phyloP scores from a whole-genome alignment of 768 basidiomycete genomes.

The Gymnopilus junonius region DNA sequence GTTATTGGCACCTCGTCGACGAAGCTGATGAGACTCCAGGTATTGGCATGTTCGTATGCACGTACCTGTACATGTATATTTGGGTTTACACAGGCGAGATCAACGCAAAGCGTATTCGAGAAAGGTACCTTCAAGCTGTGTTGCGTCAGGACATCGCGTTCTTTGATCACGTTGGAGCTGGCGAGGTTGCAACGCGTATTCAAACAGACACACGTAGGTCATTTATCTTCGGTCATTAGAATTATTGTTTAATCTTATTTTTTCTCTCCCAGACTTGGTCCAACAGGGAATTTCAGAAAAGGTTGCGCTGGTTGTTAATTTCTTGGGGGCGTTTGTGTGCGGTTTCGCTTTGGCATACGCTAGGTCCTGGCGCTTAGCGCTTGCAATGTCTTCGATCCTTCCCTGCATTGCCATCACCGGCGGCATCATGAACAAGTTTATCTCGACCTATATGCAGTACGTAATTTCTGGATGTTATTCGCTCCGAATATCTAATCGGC shows the following conservation, averaged over 20 bases:
- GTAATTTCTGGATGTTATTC: constrained; percentile 29
- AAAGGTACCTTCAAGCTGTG: constrained; percentile 78
- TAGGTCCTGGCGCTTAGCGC: constrained; percentile 79
- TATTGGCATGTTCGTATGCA: constrained; percentile 74
- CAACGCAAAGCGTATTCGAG: constrained; percentile 83
- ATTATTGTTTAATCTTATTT: not conserved
- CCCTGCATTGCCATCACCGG: constrained; percentile 84
- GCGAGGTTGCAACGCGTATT: constrained; percentile 93
- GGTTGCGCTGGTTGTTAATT: constrained; percentile 70
- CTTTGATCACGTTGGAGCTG: constrained; percentile 91
- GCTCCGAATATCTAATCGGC: not conserved
- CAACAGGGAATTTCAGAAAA: constrained; percentile 94
- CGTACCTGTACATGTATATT: constrained; percentile 70
- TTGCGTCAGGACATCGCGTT: constrained; percentile 88
- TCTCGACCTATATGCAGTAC: constrained; percentile 68
- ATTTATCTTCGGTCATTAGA: not conserved
- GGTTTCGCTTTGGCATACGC: constrained; percentile 80
- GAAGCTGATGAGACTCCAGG: constrained; percentile 43
- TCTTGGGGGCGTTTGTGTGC: constrained; percentile 70
- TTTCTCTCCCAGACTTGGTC: constrained; percentile 66
- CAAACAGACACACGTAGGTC: constrained; percentile 82
- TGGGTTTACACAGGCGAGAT: constrained; percentile 82
- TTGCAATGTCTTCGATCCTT: constrained; percentile 80
- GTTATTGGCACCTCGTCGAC: not conserved
- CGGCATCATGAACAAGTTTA: constrained; percentile 68